These are phyloP conservation scores for Linnemannia exigua DNA, from an alignment of 192 early-diverging fungal genomes.

Conservation along the genomic window DNA sequence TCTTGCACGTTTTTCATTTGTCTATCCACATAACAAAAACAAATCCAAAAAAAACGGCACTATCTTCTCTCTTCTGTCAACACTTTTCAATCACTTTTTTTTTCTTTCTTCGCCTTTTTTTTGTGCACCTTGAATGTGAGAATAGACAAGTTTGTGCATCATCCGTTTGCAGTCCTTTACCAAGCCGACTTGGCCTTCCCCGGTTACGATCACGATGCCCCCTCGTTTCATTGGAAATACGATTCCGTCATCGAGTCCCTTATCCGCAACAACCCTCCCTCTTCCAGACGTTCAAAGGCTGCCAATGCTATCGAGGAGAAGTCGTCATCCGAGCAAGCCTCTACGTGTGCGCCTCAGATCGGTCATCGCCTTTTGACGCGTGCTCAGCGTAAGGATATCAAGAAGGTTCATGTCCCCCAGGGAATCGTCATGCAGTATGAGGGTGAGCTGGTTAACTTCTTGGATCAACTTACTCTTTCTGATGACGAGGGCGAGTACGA, in stretches of 20 bases:
- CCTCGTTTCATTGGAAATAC: constrained; percentile 62
- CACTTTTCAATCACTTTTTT: neutral
- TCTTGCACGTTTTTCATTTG: constrained; percentile 4
- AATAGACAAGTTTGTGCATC: constrained; percentile 68
- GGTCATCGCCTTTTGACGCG: constrained; percentile 44
- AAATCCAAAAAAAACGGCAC: too few relatives aligned
- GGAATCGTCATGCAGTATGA: constrained; percentile 64
- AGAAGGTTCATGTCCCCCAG: constrained; percentile 64
- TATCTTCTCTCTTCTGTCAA: neutral
- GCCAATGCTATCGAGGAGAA: neutral
- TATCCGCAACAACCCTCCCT: constrained; percentile 47
- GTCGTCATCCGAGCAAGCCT: neutral
- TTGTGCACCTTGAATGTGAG: neutral
- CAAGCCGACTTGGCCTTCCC: constrained; percentile 63
- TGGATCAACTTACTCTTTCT: constrained; percentile 52
- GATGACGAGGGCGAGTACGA: constrained; percentile 15
- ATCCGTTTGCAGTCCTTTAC: constrained; percentile 66
- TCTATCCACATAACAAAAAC: neutral
- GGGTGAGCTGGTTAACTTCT: constrained; percentile 59
- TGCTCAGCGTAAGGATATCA: constrained; percentile 61
- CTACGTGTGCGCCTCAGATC: neutral
- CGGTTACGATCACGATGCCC: constrained; percentile 57
- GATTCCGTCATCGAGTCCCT: constrained; percentile 58
- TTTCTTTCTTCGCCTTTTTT: constrained; percentile 1
- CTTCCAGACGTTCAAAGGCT: constrained; percentile 30